These are phyloP conservation scores for Quercus rubra DNA, from an alignment of 306 rosid species.

Conservation along the genomic window DNA sequence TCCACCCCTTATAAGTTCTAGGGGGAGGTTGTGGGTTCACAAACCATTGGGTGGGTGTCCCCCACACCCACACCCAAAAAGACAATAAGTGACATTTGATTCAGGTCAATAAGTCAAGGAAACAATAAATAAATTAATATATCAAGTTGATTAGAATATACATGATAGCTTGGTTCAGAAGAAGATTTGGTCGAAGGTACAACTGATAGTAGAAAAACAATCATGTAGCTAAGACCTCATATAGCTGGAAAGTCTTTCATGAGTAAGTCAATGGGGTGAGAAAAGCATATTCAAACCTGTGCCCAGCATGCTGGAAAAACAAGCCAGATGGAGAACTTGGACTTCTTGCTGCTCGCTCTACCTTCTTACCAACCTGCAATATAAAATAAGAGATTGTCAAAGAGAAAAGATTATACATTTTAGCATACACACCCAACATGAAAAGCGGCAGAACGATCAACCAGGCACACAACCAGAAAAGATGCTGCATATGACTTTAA, in stretches of 20 bases:
- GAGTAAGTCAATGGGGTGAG: not conserved
- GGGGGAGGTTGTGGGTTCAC: no score
- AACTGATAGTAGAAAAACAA: not conserved
- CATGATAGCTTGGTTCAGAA: not conserved
- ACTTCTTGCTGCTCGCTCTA: conserved; percentile 64
- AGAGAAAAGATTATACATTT: not conserved
- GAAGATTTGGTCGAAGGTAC: not conserved
- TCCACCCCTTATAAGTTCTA: no score
- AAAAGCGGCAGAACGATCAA: not conserved
- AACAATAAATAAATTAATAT: not conserved
- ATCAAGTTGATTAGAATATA: not conserved
- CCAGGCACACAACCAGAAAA: not conserved
- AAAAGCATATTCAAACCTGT: conserved; percentile 54
- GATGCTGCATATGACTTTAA: not conserved
- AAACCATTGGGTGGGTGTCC: no score
- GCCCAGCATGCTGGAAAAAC: conserved; percentile 99
- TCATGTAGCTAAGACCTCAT: not conserved
- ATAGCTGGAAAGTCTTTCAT: not conserved
- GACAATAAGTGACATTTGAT: not conserved
- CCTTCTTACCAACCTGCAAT: conserved; percentile 71
- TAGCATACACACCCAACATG: not conserved
- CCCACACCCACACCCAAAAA: no score
- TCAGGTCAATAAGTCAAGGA: not conserved
- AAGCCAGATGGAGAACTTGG: conserved; percentile 70
- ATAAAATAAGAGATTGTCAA: conserved; percentile 11